Percentiles rank a stretch among this genome's conserved stretches.
Evolutionary conservation across 2,329 filamentous ascomycete species (phyloP).

Genomic region (Furcasterigmium furcatum): DNA sequence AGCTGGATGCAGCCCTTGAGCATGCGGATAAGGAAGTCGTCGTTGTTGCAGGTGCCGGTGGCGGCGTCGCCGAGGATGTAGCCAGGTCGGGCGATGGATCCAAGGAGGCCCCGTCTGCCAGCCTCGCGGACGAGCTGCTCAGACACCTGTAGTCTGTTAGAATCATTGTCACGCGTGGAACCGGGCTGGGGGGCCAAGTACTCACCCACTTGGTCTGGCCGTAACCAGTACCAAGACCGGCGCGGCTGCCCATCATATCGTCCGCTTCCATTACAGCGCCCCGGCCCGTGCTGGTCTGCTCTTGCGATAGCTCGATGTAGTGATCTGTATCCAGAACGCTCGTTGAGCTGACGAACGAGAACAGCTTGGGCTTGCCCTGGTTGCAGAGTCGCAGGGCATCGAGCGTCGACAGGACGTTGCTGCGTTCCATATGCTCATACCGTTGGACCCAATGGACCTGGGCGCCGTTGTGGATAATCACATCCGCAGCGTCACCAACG

Average conservation of each 20-base stretch:
- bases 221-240: constrained; percentile 80
- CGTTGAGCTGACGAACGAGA: constrained; percentile 82
- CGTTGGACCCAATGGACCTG: constrained; percentile 77
- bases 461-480: constrained; percentile 80
- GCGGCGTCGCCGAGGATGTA: constrained; percentile 76
- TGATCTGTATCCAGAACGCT: constrained; percentile 78
- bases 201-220: constrained; percentile 88
- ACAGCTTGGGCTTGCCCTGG: constrained; percentile 72
- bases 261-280: constrained; percentile 70
- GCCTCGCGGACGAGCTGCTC: constrained; percentile 73
- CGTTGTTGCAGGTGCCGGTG: constrained; percentile 71
- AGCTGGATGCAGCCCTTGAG: constrained; percentile 87
- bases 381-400: constrained; percentile 73
- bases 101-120: constrained; percentile 70
- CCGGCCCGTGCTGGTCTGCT: constrained; percentile 56
- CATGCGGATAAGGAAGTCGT: constrained; percentile 88
- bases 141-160: constrained; percentile 23
- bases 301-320: constrained; percentile 71
- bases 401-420: constrained; percentile 81
- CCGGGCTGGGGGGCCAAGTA: neutral
- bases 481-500: constrained; percentile 65
- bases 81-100: constrained; percentile 76
- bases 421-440: constrained; percentile 67
- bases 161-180: constrained; percentile 37
- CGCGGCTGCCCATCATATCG: constrained; percentile 72